phyloP scores from a whole-genome alignment of 1,139 yeast species.

The Scheffersomyces insectosa region DNA sequence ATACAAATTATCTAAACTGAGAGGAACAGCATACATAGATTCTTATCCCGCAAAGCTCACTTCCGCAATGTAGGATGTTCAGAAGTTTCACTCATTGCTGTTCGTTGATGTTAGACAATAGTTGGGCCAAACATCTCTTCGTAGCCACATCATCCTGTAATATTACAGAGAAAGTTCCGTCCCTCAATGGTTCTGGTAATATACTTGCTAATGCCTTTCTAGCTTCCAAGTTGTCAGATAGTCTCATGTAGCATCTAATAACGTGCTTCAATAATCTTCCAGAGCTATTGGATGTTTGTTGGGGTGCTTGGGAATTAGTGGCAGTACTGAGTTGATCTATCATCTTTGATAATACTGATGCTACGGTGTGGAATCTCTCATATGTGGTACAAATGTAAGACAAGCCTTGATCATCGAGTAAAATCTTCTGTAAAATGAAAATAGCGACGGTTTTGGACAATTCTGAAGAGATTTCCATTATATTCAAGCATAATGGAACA shows the following conservation, averaged over 20 bases:
- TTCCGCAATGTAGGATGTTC: not conserved
- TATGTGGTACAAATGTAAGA: slow-evolving; percentile 92
- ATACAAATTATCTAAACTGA: not conserved
- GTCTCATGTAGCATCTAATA: slow-evolving; percentile 87
- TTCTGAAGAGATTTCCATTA: slow-evolving; percentile 95
- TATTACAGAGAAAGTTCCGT: slow-evolving; percentile 82
- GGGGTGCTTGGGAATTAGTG: slow-evolving; percentile 45
- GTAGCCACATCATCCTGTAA: slow-evolving; percentile 88
- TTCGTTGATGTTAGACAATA: slow-evolving; percentile 66
- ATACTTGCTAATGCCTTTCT: slow-evolving; percentile 82
- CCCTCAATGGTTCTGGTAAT: slow-evolving; percentile 83
- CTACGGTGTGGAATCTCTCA: slow-evolving; percentile 92
- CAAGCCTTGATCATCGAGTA: slow-evolving; percentile 88
- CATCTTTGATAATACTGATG: slow-evolving; percentile 85
- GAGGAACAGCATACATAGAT: no score
- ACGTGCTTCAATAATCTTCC: slow-evolving; percentile 90
- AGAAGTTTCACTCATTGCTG: slow-evolving; percentile 14
- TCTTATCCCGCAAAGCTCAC: no score
- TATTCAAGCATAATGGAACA: slow-evolving; percentile 88
- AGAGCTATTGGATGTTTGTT: slow-evolving; percentile 47
- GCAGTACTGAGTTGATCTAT: slow-evolving; percentile 66
- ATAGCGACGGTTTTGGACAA: slow-evolving; percentile 95
- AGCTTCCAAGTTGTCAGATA: slow-evolving; percentile 89
- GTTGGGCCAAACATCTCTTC: slow-evolving; percentile 81
- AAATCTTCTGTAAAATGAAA: slow-evolving; percentile 87